Conservation (phyloP, 2,329 filamentous ascomycete species). For the Epicoccum nigrum region DNA sequence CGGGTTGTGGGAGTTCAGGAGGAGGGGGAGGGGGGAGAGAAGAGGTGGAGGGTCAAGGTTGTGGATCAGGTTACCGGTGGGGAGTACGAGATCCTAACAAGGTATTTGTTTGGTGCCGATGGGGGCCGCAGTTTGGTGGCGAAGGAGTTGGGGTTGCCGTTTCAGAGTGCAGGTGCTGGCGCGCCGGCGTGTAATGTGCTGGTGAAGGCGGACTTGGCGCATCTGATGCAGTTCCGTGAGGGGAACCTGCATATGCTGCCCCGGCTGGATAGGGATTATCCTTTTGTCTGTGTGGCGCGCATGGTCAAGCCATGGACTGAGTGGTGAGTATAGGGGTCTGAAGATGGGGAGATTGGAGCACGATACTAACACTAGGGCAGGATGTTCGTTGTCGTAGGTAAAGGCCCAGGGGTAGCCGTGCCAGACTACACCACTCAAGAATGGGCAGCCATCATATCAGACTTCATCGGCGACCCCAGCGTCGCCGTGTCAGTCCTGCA, state of each 20-base stretch:
- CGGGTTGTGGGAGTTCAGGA: slow-evolving; percentile 13
- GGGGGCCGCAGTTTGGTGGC: slow-evolving; percentile 57
- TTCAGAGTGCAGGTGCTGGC: slow-evolving; percentile 54
- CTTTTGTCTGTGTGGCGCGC: background rate
- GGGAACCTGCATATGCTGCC: slow-evolving; percentile 51
- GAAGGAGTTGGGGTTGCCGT: slow-evolving; percentile 54
- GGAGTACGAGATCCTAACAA: slow-evolving; percentile 56
- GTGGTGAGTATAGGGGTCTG: too few relatives aligned
- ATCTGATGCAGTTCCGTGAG: slow-evolving; percentile 54
- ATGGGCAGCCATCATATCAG: background rate
- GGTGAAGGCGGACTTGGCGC: slow-evolving; percentile 57
- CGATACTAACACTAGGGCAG: too few relatives aligned
- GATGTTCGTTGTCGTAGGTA: too few relatives aligned
- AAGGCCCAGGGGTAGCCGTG: too few relatives aligned
- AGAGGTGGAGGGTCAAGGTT: too few relatives aligned
- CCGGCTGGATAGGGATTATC: background rate
- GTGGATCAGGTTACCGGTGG: background rate
- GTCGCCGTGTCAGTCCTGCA: background rate
- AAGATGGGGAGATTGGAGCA: too few relatives aligned
- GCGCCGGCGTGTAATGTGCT: slow-evolving; percentile 59
- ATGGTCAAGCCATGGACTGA: background rate
- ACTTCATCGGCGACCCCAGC: background rate
- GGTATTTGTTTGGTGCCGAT: slow-evolving; percentile 66
- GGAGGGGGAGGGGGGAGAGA: background rate
- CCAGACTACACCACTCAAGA: too few relatives aligned